Evolutionary conservation across 108 stramenopile species (phyloP), one percentile per base, ranked within the genome.

Genomic region (Nannochloropsis oceanica): DNA sequence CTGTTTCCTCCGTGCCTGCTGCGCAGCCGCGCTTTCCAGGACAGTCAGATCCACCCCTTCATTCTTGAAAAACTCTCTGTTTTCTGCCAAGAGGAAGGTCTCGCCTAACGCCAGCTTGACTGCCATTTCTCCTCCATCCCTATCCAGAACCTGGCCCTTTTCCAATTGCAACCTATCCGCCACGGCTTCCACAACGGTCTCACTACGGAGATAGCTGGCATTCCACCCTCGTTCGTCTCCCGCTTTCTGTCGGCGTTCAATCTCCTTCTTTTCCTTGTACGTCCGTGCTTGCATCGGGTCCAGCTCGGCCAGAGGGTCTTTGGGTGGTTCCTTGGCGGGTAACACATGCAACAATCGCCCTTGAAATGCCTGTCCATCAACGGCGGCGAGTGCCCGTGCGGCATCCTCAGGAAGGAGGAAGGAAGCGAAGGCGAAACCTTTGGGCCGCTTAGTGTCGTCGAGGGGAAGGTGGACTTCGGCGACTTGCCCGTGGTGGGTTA

Each of bases 341-440:
- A 85, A 24, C 59, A 91, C 87, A 73, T 90, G 84, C 43, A 91
- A 42, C 12, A 89, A 27, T 13, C 91, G 90, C 27, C 91, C 91
- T 12, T 85, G 86, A 73, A 91, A 91, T 11, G 90, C 83, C 24
- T 80, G 79, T 26, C 90, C 86, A 43, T 90, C 82, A 25, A 91
- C 79, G 27, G 83, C 86, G 44, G 87, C 88, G 80, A 86, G 8
- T 11, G 88, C 90, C 22, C 50, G 85, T 10, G 25, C 43, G 43
- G 91, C 85, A 27, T 83, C 84, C 44, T 88, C 85, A 13, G 90
- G 88, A 25, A 89, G 79, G 12, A 90, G 42, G 79, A 90, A 92
- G 34, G 94, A 91, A 26, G 98, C 91, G 91, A 98, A 99, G 14
- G 93, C 98, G 91, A 96, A 98, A 12, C 99, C 99, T 80, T 97